A percentile compares a stretch with the other conserved stretches of the same genome.
Evolutionary conservation across 2,329 filamentous ascomycete genomes (phyloP).

Genomic region (Didymella pinodella): DNA sequence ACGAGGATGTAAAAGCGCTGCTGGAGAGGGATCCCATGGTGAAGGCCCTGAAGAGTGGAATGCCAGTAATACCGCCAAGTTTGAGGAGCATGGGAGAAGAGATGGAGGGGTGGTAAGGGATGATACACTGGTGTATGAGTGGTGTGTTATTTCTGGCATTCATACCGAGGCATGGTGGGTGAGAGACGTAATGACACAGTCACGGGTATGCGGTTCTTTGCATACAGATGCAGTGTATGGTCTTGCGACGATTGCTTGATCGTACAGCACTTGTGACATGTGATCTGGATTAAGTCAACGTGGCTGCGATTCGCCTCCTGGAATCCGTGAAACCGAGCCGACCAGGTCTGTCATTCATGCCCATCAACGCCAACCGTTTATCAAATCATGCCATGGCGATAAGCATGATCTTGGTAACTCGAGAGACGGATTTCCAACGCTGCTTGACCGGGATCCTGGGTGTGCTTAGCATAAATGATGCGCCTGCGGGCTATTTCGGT

Average conservation of each 20-base stretch:
- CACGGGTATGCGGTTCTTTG: not conserved
- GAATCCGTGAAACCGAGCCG: slow-evolving; percentile 3
- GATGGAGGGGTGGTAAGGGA: slow-evolving; percentile 39
- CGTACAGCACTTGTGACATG: not conserved
- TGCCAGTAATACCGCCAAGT: slow-evolving; percentile 41
- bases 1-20: slow-evolving; percentile 36
- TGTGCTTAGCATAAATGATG: slow-evolving; percentile 1
- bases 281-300: not conserved
- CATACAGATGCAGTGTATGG: no score
- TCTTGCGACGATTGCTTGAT: no score
- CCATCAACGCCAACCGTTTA: not conserved
- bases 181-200: not conserved
- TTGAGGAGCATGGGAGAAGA: slow-evolving; percentile 37
- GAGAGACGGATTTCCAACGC: slow-evolving; percentile 2
- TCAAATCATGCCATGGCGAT: not conserved
- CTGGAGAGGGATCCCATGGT: slow-evolving; percentile 40
- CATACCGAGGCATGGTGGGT: not conserved
- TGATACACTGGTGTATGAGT: no score
- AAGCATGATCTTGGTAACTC: not conserved
- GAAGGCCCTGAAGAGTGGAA: slow-evolving; percentile 40
- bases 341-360: not conserved
- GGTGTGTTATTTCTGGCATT: no score
- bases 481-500: not conserved
- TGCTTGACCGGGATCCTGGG: not conserved
- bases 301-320: not conserved